phyloP scores from a whole-genome alignment of 2,329 filamentous ascomycete genomes.

The Trichophyton mentagrophytes region DNA sequence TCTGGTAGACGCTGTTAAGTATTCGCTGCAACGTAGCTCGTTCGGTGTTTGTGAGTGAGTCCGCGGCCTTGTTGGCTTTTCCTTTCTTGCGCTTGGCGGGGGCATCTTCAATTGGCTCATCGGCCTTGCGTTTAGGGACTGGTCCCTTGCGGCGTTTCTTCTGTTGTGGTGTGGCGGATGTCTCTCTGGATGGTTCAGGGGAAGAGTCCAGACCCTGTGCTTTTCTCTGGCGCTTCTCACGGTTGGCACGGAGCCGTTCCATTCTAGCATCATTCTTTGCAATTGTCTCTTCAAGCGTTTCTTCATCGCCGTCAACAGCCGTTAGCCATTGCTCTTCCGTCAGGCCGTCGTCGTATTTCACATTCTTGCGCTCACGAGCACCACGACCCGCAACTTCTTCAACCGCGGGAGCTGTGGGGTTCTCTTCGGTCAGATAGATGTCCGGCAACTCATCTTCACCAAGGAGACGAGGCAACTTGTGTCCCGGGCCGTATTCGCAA shows the following conservation, averaged over 20 bases:
- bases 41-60: conserved; percentile 54
- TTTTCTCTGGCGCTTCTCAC: conserved; percentile 45
- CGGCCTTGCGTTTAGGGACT: conserved; percentile 75
- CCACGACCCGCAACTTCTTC: conserved; percentile 74
- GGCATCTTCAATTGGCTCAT: conserved; percentile 62
- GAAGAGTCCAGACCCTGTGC: conserved; percentile 50
- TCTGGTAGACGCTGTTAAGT: conserved; percentile 63
- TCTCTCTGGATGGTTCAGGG: conserved; percentile 65
- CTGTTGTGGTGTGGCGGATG: conserved; percentile 64
- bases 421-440: conserved; percentile 81
- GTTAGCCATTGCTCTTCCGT: conserved; percentile 99
- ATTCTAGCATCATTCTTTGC: conserved; percentile 78
- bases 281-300: conserved; percentile 83
- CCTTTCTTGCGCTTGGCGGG: conserved; percentile 66
- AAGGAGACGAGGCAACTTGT: conserved; percentile 68
- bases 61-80: conserved; percentile 51
- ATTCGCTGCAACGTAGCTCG: conserved; percentile 69
- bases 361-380: conserved; percentile 84
- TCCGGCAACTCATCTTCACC: conserved; percentile 79
- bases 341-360: conserved; percentile 91
- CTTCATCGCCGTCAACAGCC: conserved; percentile 93
- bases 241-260: conserved; percentile 65
- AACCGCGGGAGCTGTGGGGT: conserved; percentile 63
- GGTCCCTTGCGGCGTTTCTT: conserved; percentile 59
- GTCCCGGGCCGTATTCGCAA: conserved; percentile 55